These are phyloP conservation scores for Pseudocercospora cruenta DNA, from an alignment of 2,329 filamentous ascomycete genomes.

Conservation along the genomic window DNA sequence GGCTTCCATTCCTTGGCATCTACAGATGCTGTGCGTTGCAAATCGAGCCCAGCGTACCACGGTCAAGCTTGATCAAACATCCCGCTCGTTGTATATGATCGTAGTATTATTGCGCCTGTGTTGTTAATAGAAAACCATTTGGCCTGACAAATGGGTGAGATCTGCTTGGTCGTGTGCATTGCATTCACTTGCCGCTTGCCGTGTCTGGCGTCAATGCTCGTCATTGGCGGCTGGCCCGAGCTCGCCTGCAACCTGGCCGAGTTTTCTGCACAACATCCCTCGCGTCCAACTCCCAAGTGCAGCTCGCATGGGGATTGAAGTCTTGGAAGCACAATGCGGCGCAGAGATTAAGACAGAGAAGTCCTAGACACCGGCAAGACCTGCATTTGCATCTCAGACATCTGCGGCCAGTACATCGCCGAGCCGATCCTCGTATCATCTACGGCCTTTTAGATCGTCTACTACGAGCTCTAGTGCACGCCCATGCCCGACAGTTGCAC, in stretches of 20 bases:
- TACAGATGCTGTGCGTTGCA: not conserved
- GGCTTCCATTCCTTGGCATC: too few species aligned
- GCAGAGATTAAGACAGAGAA: not conserved
- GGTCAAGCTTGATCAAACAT: too few species aligned
- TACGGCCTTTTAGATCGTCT: not conserved
- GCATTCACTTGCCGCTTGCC: slow-evolving; percentile 1
- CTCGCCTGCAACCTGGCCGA: not conserved
- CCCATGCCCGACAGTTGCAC: slow-evolving; percentile 12
- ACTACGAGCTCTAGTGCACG: not conserved
- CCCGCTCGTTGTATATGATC: too few species aligned
- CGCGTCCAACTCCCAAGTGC: not conserved
- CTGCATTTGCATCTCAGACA: not conserved
- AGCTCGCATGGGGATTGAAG: not conserved
- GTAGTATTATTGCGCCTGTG: not conserved
- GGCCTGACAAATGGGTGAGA: not conserved
- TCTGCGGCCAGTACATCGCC: not conserved
- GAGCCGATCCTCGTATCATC: not conserved
- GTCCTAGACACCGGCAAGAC: not conserved
- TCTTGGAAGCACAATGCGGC: not conserved
- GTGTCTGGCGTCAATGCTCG: not conserved
- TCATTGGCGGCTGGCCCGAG: not conserved
- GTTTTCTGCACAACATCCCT: not conserved
- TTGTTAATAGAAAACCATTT: not conserved
- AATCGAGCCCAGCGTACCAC: not conserved
- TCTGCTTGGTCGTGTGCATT: not conserved